Conservation (phyloP, 2,329 filamentous ascomycete genomes). For the Blumeria hordei region DNA sequence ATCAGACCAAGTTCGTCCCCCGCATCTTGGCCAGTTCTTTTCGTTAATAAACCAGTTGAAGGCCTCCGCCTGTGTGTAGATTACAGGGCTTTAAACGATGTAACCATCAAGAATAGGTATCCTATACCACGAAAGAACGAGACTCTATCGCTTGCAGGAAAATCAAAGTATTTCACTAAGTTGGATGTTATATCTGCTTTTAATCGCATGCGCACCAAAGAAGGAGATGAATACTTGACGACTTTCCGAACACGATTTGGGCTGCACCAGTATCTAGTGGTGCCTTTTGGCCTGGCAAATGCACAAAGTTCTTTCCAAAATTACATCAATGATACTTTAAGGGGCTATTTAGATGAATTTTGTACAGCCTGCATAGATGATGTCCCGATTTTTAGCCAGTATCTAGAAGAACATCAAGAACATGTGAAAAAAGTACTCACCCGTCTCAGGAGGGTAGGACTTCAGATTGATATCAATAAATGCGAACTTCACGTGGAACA, state of each 20-base stretch:
- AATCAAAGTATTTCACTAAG: not conserved
- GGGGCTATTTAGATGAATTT: not conserved
- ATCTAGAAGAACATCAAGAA: not conserved
- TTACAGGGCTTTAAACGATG: conserved; percentile 2
- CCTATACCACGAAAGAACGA: not conserved
- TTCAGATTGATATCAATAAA: conserved; percentile 1
- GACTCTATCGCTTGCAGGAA: not conserved
- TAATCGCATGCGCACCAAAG: not conserved
- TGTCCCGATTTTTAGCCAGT: not conserved
- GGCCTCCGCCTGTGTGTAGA: conserved; percentile 1
- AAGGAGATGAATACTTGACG: not conserved
- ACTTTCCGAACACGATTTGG: not conserved
- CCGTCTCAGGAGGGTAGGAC: not conserved
- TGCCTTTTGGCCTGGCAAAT: not conserved
- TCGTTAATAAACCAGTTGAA: not conserved
- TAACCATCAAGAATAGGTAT: conserved; percentile 2
- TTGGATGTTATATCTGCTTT: not conserved
- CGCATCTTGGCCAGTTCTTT: conserved; percentile 1
- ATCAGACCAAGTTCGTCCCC: no score
- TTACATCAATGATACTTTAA: not conserved
- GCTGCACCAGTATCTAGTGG: not conserved
- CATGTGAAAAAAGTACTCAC: not conserved
- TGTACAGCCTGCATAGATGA: not conserved
- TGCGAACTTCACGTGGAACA: not conserved
- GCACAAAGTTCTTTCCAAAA: not conserved